Conservation (phyloP, 2,329 filamentous ascomycete species). For the Plenodomus tracheiphilus region DNA sequence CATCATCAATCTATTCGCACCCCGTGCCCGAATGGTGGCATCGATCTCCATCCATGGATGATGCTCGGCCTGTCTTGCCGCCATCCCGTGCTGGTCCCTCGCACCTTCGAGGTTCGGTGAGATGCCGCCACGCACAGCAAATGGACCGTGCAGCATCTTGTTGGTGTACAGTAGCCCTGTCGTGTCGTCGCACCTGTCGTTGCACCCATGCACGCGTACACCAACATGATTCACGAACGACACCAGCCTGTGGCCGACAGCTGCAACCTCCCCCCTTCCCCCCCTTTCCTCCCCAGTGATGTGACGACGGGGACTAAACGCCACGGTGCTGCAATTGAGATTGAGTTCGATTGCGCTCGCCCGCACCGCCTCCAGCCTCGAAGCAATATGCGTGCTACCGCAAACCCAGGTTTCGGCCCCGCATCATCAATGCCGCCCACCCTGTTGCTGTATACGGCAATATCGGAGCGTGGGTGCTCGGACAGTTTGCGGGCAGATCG, state of each 20-base stretch:
- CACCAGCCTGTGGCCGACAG: neutral
- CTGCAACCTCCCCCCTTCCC: neutral
- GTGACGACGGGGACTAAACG: neutral
- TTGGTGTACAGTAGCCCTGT: too few species aligned
- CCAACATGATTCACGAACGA: neutral
- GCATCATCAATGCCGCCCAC: slow-evolving; percentile 27
- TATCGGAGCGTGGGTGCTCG: slow-evolving; percentile 33
- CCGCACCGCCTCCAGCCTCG: neutral
- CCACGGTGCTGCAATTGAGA: neutral
- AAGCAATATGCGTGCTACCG: slow-evolving; percentile 23
- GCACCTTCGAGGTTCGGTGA: too few species aligned
- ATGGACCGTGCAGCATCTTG: too few species aligned
- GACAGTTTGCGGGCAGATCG: slow-evolving; percentile 43
- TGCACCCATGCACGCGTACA: too few species aligned
- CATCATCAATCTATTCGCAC: neutral
- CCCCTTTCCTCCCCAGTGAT: too few species aligned
- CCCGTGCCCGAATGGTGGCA: neutral
- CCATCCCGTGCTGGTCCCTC: neutral
- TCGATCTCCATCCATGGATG: neutral
- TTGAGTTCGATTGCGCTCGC: neutral
- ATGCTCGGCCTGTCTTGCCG: slow-evolving; percentile 1
- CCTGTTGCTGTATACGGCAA: slow-evolving; percentile 24
- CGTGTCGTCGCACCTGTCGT: too few species aligned
- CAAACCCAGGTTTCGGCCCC: slow-evolving; percentile 32
- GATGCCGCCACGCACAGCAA: too few species aligned